Conservation (phyloP, 2,329 filamentous ascomycete species). For the Metarhizium brunneum region DNA sequence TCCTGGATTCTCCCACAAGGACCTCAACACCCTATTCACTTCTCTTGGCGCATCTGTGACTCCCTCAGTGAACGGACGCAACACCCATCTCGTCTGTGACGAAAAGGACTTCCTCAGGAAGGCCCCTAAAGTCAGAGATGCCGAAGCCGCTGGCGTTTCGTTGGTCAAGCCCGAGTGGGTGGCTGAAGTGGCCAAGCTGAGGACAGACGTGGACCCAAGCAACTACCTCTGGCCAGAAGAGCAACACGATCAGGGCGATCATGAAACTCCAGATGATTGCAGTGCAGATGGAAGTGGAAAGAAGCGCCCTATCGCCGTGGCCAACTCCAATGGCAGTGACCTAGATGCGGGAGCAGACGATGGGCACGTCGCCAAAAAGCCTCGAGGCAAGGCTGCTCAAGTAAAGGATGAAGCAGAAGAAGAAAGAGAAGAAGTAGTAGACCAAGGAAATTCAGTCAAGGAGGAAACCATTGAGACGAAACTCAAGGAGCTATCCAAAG, state of each 20-base stretch:
- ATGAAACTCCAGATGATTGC: constrained; percentile 6
- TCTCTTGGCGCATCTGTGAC: constrained; percentile 39
- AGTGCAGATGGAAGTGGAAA: constrained; percentile 15
- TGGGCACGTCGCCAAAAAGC: constrained; percentile 20
- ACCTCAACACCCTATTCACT: constrained; percentile 35
- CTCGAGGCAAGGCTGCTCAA: constrained; percentile 15
- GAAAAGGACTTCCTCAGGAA: constrained; percentile 39
- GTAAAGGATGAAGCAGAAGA: constrained; percentile 29
- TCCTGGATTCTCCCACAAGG: constrained; percentile 40
- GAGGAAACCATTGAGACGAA: constrained; percentile 25
- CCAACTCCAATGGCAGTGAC: constrained; percentile 12
- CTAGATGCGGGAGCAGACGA: constrained; percentile 6
- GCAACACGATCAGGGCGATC: background rate
- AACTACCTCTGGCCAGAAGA: constrained; percentile 15
- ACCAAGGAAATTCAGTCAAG: constrained; percentile 14
- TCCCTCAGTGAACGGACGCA: constrained; percentile 37
- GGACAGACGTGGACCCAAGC: constrained; percentile 15
- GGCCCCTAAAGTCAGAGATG: constrained; percentile 42
- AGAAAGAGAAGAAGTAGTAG: constrained; percentile 23
- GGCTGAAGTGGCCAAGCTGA: constrained; percentile 36
- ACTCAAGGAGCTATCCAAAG: constrained; percentile 24
- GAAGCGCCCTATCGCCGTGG: constrained; percentile 17
- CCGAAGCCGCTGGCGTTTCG: constrained; percentile 34
- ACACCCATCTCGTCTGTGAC: constrained; percentile 49
- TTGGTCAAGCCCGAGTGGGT: constrained; percentile 55